These are phyloP conservation scores for Lasiodiplodia gonubiensis DNA, from an alignment of 2,329 filamentous ascomycete genomes.

Conservation along the genomic window DNA sequence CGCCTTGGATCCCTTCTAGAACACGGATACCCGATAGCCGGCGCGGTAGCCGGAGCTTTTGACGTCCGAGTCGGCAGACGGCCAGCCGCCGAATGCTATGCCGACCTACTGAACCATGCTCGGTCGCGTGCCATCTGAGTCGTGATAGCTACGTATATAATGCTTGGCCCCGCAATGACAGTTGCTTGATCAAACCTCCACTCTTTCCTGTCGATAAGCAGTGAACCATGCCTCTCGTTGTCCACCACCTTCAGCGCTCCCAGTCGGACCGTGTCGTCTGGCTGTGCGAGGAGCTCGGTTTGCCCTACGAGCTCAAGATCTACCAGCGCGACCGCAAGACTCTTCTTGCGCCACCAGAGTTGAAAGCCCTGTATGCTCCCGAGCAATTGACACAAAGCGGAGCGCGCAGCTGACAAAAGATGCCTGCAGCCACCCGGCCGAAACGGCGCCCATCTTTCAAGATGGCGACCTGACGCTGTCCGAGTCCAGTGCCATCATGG, in stretches of 20 bases:
- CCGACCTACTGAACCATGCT: background rate
- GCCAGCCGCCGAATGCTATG: background rate
- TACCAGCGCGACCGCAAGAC: slow-evolving; percentile 53
- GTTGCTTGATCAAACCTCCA: no score
- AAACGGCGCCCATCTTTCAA: slow-evolving; percentile 65
- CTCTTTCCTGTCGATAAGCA: background rate
- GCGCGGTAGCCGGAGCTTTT: background rate
- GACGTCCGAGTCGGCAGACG: background rate
- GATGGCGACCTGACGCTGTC: slow-evolving; percentile 62
- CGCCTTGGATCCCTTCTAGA: slow-evolving; percentile 1
- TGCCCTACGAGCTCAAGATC: slow-evolving; percentile 59
- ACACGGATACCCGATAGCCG: background rate
- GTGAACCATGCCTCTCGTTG: slow-evolving; percentile 33
- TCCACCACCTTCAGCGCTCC: slow-evolving; percentile 52
- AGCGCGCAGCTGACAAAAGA: slow-evolving; percentile 29
- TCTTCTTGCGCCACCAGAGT: slow-evolving; percentile 38
- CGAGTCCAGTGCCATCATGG: slow-evolving; percentile 64
- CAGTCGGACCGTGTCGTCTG: slow-evolving; percentile 70
- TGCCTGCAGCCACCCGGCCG: slow-evolving; percentile 53
- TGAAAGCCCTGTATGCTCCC: slow-evolving; percentile 38
- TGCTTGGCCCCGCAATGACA: background rate
- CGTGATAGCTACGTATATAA: background rate
- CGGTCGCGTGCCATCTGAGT: background rate
- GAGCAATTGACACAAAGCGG: background rate
- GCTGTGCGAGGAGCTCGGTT: slow-evolving; percentile 67